Evolutionary conservation across 208 protist species (phyloP).

Genomic region (Porcisia deanei): DNA sequence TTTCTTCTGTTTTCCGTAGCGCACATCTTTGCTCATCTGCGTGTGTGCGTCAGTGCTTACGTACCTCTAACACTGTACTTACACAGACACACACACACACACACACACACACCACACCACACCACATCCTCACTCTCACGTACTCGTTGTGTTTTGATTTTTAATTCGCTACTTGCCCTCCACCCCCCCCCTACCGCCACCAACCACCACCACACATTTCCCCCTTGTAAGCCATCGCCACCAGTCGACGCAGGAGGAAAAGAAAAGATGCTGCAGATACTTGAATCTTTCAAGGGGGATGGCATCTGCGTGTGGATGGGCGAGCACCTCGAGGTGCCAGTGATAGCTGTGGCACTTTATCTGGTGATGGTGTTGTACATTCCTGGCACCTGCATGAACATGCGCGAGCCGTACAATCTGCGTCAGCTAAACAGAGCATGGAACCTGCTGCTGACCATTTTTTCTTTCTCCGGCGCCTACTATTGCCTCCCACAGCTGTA

Average conservation of each 20-base stretch:
- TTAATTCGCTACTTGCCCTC: too few relatives aligned
- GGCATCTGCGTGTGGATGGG: slow-evolving; percentile 44
- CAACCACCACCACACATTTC: background rate
- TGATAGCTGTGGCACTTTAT: slow-evolving; percentile 44
- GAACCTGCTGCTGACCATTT: slow-evolving; percentile 83
- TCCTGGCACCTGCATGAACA: slow-evolving; percentile 64
- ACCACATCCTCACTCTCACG: too few relatives aligned
- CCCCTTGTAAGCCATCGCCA: background rate
- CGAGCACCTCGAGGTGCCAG: slow-evolving; percentile 52
- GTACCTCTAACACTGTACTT: too few relatives aligned
- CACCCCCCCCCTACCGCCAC: background rate
- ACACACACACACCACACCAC: too few relatives aligned
- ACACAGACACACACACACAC: background rate
- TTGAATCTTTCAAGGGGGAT: slow-evolving; percentile 38
- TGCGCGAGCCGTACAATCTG: slow-evolving; percentile 59
- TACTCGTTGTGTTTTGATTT: too few relatives aligned
- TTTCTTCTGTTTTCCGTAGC: slow-evolving; percentile 10
- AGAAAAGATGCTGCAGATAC: background rate
- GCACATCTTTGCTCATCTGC: slow-evolving; percentile 12
- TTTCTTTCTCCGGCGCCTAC: slow-evolving; percentile 67
- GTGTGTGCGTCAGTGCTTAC: too few relatives aligned
- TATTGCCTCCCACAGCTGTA: slow-evolving; percentile 60
- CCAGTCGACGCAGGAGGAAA: background rate
- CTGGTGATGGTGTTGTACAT: slow-evolving; percentile 64
- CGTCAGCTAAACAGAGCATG: slow-evolving; percentile 60